Conservation (phyloP, 768 basidiomycete species). For the Dacryopinax spathularia region DNA sequence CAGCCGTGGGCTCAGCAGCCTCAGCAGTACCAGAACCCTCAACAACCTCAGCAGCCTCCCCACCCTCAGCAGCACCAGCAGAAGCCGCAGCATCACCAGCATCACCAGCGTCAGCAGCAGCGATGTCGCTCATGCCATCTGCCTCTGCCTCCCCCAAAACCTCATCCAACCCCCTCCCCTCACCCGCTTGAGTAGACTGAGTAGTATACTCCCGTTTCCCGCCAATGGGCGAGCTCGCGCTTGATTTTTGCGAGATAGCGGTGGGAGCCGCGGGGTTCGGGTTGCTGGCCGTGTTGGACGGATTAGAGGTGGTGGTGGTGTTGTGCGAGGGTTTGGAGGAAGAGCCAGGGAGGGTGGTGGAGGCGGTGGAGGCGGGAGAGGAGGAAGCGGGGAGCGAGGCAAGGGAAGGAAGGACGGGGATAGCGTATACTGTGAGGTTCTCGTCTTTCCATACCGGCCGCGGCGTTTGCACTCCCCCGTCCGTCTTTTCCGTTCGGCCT, state of each 20-base stretch:
- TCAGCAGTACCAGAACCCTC: too few species aligned
- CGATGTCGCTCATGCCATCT: background rate
- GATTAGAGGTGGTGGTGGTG: constrained; percentile 8
- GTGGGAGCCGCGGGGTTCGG: background rate
- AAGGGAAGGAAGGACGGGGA: constrained; percentile 30
- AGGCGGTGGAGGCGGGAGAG: constrained; percentile 8
- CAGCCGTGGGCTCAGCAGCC: too few species aligned
- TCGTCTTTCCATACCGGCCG: constrained; percentile 44
- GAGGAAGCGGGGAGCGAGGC: background rate
- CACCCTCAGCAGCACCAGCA: too few species aligned
- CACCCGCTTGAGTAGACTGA: background rate
- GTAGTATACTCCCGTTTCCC: background rate
- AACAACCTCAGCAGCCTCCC: too few species aligned
- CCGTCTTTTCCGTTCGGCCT: too few species aligned
- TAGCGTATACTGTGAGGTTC: constrained; percentile 49
- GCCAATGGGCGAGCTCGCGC: background rate
- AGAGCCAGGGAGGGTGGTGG: too few species aligned
- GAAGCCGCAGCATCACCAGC: background rate
- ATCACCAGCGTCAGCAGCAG: background rate
- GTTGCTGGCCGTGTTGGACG: background rate
- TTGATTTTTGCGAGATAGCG: background rate
- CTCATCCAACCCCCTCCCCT: background rate
- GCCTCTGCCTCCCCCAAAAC: background rate
- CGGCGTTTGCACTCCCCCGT: constrained; percentile 16
- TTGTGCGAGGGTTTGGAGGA: constrained; percentile 22